Conservation (phyloP, 2,329 filamentous ascomycete genomes). For the Colletotrichum endophyticum region DNA sequence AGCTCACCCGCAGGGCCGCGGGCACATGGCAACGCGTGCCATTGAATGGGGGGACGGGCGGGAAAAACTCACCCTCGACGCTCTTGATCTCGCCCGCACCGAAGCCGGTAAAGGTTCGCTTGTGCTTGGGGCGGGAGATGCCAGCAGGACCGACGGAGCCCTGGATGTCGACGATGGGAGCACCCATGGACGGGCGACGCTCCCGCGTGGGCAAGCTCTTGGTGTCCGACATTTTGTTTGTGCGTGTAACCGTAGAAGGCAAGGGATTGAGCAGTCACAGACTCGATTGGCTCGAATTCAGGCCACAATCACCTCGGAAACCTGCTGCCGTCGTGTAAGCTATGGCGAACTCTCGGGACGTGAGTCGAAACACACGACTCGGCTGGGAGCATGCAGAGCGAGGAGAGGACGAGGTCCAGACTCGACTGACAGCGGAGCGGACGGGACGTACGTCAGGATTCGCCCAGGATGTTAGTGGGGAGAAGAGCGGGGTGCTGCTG, state of each 20-base stretch:
- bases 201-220: slow-evolving; percentile 63
- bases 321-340: background rate
- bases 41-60: background rate
- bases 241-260: slow-evolving; percentile 10
- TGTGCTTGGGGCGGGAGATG: slow-evolving; percentile 90
- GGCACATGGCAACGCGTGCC: background rate
- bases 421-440: slow-evolving; percentile 5
- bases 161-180: slow-evolving; percentile 84
- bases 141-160: slow-evolving; percentile 87
- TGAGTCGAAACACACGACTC: slow-evolving; percentile 1
- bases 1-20: background rate
- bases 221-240: slow-evolving; percentile 32
- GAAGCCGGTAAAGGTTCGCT: slow-evolving; percentile 94
- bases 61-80: slow-evolving; percentile 73
- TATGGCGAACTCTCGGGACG: background rate
- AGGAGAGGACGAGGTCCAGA: slow-evolving; percentile 2
- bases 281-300: background rate
- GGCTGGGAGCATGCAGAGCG: background rate
- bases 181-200: slow-evolving; percentile 80
- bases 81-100: slow-evolving; percentile 89
- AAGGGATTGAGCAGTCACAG: background rate
- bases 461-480: slow-evolving; percentile 15
- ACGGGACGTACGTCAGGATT: slow-evolving; percentile 9
- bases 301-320: background rate
- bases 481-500: slow-evolving; percentile 10